Percentiles rank a stretch among this genome's conserved stretches.
Evolutionary conservation across 2,329 filamentous ascomycete genomes (phyloP).

Genomic region (Apiospora saccharicola): DNA sequence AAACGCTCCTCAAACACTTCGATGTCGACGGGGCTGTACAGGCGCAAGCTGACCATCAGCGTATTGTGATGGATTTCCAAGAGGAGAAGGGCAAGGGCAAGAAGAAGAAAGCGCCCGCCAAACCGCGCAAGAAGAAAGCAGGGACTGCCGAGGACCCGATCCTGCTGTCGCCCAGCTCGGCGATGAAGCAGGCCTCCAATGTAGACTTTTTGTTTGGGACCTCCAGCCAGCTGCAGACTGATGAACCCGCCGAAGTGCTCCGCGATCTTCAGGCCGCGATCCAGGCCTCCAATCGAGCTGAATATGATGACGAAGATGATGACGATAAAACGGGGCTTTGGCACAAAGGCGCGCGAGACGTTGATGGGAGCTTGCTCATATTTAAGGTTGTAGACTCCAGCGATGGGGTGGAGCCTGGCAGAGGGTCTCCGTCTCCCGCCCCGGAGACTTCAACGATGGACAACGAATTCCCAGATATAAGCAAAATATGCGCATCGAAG

Average conservation of each 20-base stretch:
- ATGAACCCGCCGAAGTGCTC: slow-evolving; percentile 73
- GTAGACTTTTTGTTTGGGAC: slow-evolving; percentile 88
- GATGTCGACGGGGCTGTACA: slow-evolving; percentile 44
- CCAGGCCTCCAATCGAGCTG: slow-evolving; percentile 60
- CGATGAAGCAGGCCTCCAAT: slow-evolving; percentile 67
- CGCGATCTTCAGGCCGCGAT: slow-evolving; percentile 69
- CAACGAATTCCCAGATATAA: slow-evolving; percentile 41
- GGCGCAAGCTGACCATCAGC: slow-evolving; percentile 42
- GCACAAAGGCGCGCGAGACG: slow-evolving; percentile 73
- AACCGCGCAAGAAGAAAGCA: slow-evolving; percentile 47
- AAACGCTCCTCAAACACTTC: slow-evolving; percentile 58
- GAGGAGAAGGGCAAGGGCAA: slow-evolving; percentile 47
- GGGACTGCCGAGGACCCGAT: slow-evolving; percentile 52
- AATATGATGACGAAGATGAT: slow-evolving; percentile 51
- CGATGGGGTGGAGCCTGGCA: neutral
- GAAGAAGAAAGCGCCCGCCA: slow-evolving; percentile 44
- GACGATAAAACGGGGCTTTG: slow-evolving; percentile 64
- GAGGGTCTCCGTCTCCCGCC: neutral
- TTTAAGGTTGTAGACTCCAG: slow-evolving; percentile 64
- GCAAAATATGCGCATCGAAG: slow-evolving; percentile 32
- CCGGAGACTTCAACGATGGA: slow-evolving; percentile 44
- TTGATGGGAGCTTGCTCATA: slow-evolving; percentile 69
- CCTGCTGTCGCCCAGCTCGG: slow-evolving; percentile 73
- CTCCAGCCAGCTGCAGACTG: slow-evolving; percentile 79
- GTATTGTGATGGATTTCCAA: slow-evolving; percentile 42